Evolutionary conservation across 345 rosid genomes (phyloP).

Genomic region (Gossypium stocksii): DNA sequence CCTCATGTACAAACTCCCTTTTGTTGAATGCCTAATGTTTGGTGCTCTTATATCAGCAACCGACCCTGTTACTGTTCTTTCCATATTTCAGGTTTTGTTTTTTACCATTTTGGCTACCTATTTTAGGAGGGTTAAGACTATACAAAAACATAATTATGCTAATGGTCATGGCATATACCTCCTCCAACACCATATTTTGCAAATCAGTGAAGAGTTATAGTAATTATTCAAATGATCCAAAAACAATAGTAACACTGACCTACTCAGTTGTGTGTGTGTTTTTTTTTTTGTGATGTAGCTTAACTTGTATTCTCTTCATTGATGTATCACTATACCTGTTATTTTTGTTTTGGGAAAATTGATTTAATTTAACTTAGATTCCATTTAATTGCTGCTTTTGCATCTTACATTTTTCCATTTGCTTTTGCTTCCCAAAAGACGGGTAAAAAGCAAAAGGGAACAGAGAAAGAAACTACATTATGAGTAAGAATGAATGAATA

Average conservation of each 20-base stretch:
- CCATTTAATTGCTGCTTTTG: background rate
- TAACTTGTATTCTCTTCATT: background rate
- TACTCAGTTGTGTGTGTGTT: too few relatives aligned
- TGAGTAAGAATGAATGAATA: background rate
- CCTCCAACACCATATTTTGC: too few relatives aligned
- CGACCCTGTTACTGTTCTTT: constrained; percentile 96
- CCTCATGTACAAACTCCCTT: constrained; percentile 89
- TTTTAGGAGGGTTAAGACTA: background rate
- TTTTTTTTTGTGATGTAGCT: too few relatives aligned
- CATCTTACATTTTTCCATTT: too few relatives aligned
- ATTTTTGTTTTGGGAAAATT: background rate
- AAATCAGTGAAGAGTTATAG: too few relatives aligned
- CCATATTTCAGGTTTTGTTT: constrained; percentile 83
- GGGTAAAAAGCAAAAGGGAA: background rate
- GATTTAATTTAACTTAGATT: background rate
- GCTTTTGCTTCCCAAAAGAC: background rate
- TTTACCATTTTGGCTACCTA: background rate
- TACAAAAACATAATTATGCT: background rate
- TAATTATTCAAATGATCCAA: background rate
- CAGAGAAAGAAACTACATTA: background rate
- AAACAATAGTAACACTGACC: background rate
- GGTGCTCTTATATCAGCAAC: constrained; percentile 99
- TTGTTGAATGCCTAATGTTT: constrained; percentile 94
- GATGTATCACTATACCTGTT: background rate
- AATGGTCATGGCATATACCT: too few relatives aligned